Evolutionary conservation across 495 filamentous ascomycete genomes (phyloP).

Genomic region (Daldinia vernicosa): DNA sequence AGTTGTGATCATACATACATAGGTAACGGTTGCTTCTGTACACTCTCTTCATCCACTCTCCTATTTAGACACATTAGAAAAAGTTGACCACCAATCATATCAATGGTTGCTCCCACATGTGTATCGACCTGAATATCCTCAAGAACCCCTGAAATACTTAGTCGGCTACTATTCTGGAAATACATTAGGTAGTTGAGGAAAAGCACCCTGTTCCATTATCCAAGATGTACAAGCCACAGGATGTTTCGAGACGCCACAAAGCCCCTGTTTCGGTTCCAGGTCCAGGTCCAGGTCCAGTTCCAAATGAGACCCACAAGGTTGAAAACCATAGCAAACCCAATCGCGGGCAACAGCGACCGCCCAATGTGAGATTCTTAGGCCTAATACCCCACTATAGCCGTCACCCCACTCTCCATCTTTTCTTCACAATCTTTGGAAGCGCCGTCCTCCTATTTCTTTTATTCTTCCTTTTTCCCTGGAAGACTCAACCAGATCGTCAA

Average conservation of each 20-base stretch:
- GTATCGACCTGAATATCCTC: background rate
- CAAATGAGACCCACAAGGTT: background rate
- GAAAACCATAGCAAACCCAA: constrained; percentile 38
- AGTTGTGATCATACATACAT: background rate
- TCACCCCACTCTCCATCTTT: constrained; percentile 47
- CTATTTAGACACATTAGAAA: background rate
- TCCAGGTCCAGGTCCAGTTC: background rate
- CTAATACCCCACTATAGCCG: constrained; percentile 39
- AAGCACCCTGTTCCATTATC: background rate
- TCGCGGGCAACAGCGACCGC: constrained; percentile 18
- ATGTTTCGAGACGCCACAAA: constrained; percentile 18
- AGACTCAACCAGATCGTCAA: constrained; percentile 38
- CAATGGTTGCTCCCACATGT: background rate
- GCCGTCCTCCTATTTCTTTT: constrained; percentile 44
- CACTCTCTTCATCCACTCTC: background rate
- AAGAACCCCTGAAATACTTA: constrained; percentile 1
- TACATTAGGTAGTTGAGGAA: background rate
- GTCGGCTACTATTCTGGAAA: background rate
- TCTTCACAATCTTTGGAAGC: constrained; percentile 40
- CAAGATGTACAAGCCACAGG: constrained; percentile 35
- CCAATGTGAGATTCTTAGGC: constrained; percentile 24
- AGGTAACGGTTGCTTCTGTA: background rate
- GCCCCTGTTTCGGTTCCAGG: background rate
- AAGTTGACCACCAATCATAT: constrained; percentile 1
- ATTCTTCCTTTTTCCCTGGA: constrained; percentile 45